Base-by-base conservation (phyloP, 768 basidiomycete genomes). In the Sporobolomyces roseus region DNA sequence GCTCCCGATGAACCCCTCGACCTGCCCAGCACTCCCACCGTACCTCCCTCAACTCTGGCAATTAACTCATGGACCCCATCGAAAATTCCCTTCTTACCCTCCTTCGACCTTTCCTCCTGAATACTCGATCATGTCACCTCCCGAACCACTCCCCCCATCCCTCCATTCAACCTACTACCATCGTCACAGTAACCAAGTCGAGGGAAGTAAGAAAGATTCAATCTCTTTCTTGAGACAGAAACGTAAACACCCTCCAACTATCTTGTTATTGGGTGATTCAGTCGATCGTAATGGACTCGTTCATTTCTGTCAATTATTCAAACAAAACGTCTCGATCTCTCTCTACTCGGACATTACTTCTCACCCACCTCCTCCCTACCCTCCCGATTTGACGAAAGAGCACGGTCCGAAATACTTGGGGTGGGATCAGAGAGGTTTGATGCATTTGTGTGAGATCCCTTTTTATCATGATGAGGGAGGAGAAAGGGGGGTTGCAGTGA, bases 271-370 rank as follows among this genome's bases (percentile, higher is more conserved):
- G 25, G 71, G 71, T 55, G 71, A 73, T 27, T 73, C 71, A 23
- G 71, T 73, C 52, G 71, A 73, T 52, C 64, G 71, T 19, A 73
- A 73, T 56, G 71, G 71, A 8, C 58, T 73, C 45, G 65, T 66
- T 38, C 67, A 69, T 16, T 73, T 73, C 62, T 73, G 71, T 56
- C 67, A 73, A 52, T 51, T 73, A n/a, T 63, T 73, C 51, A 60
- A 64, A 12, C 67, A 59, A 32, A 66, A 73, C 46, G 61, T 73
- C 30, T 35, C 64, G 36, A 73, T 69, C 48, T 66, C 67, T 30
- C 67, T 59, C 45, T 73, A 73, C 43, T 45, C 60, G 64, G 71
- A 73, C 64, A 60, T 73, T 29, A 10, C 21, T 2, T 4, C 5
- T 14, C 64, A 63, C 12, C 71, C 71, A 6, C 71, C 71, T 2